Conservation (phyloP, 2,329 filamentous ascomycete species). For the Furcasterigmium sp. region DNA sequence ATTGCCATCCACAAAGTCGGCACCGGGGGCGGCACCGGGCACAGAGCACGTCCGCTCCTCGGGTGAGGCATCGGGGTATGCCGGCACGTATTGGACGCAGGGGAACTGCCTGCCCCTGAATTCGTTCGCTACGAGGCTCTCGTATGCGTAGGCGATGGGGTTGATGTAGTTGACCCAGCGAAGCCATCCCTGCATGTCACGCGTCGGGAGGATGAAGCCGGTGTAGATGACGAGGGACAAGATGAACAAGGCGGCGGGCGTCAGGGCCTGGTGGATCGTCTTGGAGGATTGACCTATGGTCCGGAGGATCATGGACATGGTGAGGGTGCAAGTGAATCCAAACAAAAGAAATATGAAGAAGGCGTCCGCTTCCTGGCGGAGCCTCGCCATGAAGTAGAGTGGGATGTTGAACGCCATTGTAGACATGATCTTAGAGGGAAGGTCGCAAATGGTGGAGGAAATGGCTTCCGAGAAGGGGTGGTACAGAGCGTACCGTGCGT, state of each 20-base stretch:
- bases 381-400: constrained; percentile 61
- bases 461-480: constrained; percentile 19
- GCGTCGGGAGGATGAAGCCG: constrained; percentile 40
- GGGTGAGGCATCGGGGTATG: constrained; percentile 14
- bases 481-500: constrained; percentile 22
- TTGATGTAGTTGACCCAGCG: constrained; percentile 56
- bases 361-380: constrained; percentile 47
- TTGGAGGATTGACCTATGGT: constrained; percentile 43
- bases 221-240: constrained; percentile 52
- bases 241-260: constrained; percentile 45
- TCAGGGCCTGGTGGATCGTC: constrained; percentile 47
- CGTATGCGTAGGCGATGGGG: constrained; percentile 54
- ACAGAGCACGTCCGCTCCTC: constrained; percentile 33
- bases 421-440: constrained; percentile 32
- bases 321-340: constrained; percentile 39
- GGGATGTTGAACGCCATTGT: constrained; percentile 55
- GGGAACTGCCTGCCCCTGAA: constrained; percentile 44
- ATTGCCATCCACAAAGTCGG: constrained; percentile 34
- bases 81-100: constrained; percentile 14
- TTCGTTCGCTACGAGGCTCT: constrained; percentile 63
- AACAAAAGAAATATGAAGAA: constrained; percentile 52
- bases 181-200: constrained; percentile 31
- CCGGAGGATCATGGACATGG: constrained; percentile 46
- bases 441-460: constrained; percentile 9
- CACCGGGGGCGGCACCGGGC: constrained; percentile 38